Evolutionary conservation across 2,329 filamentous ascomycete genomes (phyloP), one percentile per base, ranked within the genome.

Genomic region (Aspergillus jensenii): DNA sequence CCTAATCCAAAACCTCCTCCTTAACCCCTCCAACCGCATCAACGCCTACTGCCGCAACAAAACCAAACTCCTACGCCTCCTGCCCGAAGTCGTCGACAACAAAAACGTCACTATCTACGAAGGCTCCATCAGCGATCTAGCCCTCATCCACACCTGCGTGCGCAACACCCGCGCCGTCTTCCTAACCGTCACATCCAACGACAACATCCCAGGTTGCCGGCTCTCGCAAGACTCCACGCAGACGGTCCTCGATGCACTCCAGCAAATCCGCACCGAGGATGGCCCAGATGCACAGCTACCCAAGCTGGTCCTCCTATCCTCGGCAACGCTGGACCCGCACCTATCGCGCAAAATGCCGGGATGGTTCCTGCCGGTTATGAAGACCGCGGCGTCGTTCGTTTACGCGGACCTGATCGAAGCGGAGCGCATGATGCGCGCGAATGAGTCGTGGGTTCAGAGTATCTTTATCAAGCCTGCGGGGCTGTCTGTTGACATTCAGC

Each of bases 21-120:
- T 68, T 11, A 52, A 53, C 0, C 68, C 73, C 0, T 37, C 71
- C 8, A 63, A 54, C 35, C 59, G 62, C 4, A 68, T 82, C 58
- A 62, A 78, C 55, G 78, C 76, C 19, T 82, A 78, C 67, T 79
- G 78, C 56, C 80, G 79, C 56, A 76, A 74, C 62, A 59, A 65
- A 15, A 27, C 67, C 8, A 82, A 81, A 61, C 73, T 82, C 3
- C 15, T 63, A 3, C 57, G 53, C 0, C 54, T 74, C 4, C 9
- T 76, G 2, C 78, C 79, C 1, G 64, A 68, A n/a, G 47, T 73
- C 6, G 56, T 44, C 1, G 61, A 69, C 7, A 71, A 65, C 59
- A 65, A 71, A 45, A 67, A 67, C 4, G 71, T 81, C 14, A 31
- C 70, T 1, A 66, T 82, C 33, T 81, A 77, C 60, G 72, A 76